Evolutionary conservation across 2,329 filamentous ascomycete species (phyloP), one percentile per base, ranked within the genome.

Genomic region (Alternaria arbusti): DNA sequence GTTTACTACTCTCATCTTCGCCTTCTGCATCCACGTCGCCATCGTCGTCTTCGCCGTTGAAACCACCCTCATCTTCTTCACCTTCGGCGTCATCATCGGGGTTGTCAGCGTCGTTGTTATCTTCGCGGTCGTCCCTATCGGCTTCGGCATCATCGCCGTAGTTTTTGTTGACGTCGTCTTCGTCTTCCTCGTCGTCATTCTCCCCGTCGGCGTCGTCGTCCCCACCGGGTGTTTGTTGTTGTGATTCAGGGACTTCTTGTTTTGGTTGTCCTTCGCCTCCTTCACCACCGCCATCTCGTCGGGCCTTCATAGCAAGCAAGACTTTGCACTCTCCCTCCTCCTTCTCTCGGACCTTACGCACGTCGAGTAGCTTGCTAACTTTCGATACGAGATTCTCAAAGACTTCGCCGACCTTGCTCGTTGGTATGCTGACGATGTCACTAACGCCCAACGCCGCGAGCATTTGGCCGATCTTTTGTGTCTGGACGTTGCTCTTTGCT

Each of bases 401-500:
- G 65, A 89, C 86, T 54, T 88, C 86, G 6, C 90, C 89, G 0
- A 93, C 91, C 7, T 85, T 84, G n/a, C 85, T 85, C 1, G 92
- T 95, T 0, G 92, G 91, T 86, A 96, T 91, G 26, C 87, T 85
- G 32, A 95, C 86, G 47, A 91, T 85, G 8, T 86, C 84, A 1
- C 90, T 88, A 45, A 96, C 87, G 45, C 91, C 90, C 7, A 95
- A 83, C 78, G 94, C 90, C 45, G 85, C 85, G 23, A 96, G 87
- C 5, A 89, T 89, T 58, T 90, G 90, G 13, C 86, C 88, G 67
- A 96, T 94, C 67, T 92, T 91, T 64, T 88, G 81, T 69, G 92
- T 92, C 76, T 94, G 91, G 64, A 91, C 88, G 57, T 90, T 88
- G 15, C 88, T 91, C 82, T 94, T 94, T 67, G 91, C 91, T 40